A percentile compares a stretch with the other conserved stretches of the same genome.
These are phyloP conservation scores for Dispira simplex DNA, from an alignment of 192 early-diverging fungal species.

Conservation along the genomic window DNA sequence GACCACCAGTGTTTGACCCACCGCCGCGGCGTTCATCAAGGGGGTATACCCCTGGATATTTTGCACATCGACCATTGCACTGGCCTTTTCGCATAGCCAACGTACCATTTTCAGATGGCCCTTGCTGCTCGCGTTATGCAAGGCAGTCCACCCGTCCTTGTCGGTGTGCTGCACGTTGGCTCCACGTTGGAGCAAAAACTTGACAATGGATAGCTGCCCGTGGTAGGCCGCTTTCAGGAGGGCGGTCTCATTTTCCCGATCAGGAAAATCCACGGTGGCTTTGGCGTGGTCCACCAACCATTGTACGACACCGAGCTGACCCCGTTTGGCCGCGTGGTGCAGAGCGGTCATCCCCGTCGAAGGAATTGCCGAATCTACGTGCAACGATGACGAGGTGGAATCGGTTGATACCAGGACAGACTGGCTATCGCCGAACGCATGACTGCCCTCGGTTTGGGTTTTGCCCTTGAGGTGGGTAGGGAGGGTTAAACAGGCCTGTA, in stretches of 20 bases:
- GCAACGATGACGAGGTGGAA: no score
- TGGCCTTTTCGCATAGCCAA: conserved; percentile 38
- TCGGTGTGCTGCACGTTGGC: conserved; percentile 51
- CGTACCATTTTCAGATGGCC: conserved; percentile 39
- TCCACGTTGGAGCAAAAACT: conserved; percentile 34
- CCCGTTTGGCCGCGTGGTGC: conserved; percentile 41
- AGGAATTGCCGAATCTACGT: conserved; percentile 2
- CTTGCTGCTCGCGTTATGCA: conserved; percentile 58
- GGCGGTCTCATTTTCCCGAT: conserved; percentile 58
- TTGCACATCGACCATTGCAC: conserved; percentile 40
- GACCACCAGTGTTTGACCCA: conserved; percentile 47
- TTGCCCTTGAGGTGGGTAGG: not conserved
- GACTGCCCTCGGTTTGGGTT: conserved; percentile 4
- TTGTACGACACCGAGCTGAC: conserved; percentile 35
- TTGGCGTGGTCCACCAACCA: conserved; percentile 38
- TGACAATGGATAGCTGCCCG: conserved; percentile 41
- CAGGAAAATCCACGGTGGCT: conserved; percentile 38
- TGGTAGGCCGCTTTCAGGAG: conserved; percentile 53
- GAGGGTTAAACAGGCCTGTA: conserved; percentile 1
- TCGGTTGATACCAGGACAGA: not conserved
- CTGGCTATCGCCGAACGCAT: not conserved
- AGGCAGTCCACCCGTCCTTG: conserved; percentile 63
- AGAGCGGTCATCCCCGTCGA: conserved; percentile 40
- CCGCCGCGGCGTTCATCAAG: conserved; percentile 53
- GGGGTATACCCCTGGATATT: conserved; percentile 54